A percentile compares a stretch with the other conserved stretches of the same genome.
phyloP scores from a whole-genome alignment of 2,329 filamentous ascomycete species.

The Xylariaceae sp. region DNA sequence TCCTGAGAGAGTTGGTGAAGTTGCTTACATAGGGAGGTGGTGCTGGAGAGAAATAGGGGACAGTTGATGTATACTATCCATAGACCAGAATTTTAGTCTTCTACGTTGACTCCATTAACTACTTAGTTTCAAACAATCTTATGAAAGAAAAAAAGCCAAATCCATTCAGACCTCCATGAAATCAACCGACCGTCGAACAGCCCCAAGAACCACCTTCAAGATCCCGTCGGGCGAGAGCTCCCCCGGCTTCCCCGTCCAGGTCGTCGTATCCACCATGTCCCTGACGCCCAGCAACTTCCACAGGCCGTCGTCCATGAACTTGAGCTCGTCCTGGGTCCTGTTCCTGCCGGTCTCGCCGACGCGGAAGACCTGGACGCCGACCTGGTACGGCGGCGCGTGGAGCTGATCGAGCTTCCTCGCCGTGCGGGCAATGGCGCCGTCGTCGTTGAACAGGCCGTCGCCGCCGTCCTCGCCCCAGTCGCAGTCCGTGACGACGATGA shows the following conservation, averaged over 20 bases:
- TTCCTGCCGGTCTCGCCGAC: slow-evolving; percentile 54
- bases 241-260: slow-evolving; percentile 40
- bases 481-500: slow-evolving; percentile 71
- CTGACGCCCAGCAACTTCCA: slow-evolving; percentile 44
- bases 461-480: slow-evolving; percentile 61
- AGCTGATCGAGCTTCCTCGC: slow-evolving; percentile 57
- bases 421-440: slow-evolving; percentile 35
- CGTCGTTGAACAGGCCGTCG: slow-evolving; percentile 27
- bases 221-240: slow-evolving; percentile 55
- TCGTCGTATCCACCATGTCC: slow-evolving; percentile 71
- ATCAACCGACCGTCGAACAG: slow-evolving; percentile 37
- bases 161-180: slow-evolving; percentile 7
- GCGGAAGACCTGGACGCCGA: slow-evolving; percentile 73
- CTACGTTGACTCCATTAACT: too few relatives aligned
- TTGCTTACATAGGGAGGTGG: too few relatives aligned
- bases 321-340: slow-evolving; percentile 43
- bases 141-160: too few relatives aligned
- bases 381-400: slow-evolving; percentile 58
- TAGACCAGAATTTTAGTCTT: too few relatives aligned
- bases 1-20: too few relatives aligned
- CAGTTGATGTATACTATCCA: too few relatives aligned
- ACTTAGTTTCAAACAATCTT: too few relatives aligned
- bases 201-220: slow-evolving; percentile 61
- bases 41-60: too few relatives aligned
- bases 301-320: slow-evolving; percentile 56